Percentiles rank a stretch among this genome's conserved stretches.
phyloP scores from a whole-genome alignment of 192 early-diverging fungal species.

The Coemansia sp. region DNA sequence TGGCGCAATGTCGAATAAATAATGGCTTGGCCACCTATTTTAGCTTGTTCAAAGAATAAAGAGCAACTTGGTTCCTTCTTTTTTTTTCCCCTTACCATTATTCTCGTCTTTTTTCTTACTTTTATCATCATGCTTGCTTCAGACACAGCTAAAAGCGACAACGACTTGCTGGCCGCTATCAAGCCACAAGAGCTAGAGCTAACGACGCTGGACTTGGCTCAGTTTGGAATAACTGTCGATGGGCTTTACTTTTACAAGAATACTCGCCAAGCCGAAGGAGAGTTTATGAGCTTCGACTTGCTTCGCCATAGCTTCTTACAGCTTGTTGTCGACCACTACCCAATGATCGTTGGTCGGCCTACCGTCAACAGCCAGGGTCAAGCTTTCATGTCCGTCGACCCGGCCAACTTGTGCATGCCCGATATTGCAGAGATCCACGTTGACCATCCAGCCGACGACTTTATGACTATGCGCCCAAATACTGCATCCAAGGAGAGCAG shows the following conservation, averaged over 20 bases:
- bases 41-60: background rate
- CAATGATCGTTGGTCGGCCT: slow-evolving; percentile 38
- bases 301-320: slow-evolving; percentile 30
- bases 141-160: background rate
- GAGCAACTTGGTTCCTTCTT: background rate
- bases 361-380: slow-evolving; percentile 25
- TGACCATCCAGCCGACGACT: slow-evolving; percentile 30
- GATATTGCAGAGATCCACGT: slow-evolving; percentile 35
- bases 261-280: background rate
- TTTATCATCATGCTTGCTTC: background rate
- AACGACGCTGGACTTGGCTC: slow-evolving; percentile 35
- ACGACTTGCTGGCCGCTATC: slow-evolving; percentile 12
- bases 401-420: slow-evolving; percentile 36
- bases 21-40: background rate
- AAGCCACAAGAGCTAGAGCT: slow-evolving; percentile 42
- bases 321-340: slow-evolving; percentile 49
- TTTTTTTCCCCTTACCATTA: background rate
- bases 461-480: slow-evolving; percentile 20
- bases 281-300: slow-evolving; percentile 38
- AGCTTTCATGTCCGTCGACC: slow-evolving; percentile 32
- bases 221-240: slow-evolving; percentile 28
- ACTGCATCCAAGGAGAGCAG: background rate
- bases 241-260: slow-evolving; percentile 42
- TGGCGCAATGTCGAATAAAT: background rate
- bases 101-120: background rate